Evolutionary conservation across 305 asterid genomes (phyloP), one percentile per base, ranked within the genome.

Genomic region (Fraxinus dipetala): DNA sequence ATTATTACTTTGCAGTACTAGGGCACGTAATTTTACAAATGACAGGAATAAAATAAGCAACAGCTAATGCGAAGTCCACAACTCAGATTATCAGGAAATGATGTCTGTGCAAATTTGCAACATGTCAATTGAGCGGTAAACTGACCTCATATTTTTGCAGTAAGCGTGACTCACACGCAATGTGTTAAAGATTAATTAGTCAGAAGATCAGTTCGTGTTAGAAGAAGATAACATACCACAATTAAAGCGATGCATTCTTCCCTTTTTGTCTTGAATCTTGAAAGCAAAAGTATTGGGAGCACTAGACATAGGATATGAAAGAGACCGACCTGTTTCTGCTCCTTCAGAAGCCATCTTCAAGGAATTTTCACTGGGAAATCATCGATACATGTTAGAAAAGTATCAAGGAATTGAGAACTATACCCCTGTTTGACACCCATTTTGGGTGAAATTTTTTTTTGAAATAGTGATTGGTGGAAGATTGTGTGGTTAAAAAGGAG

Each of bases 241-340:
- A 65, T 88, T 90, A 86, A 96, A 96, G 81, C 99, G 88, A 84
- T 96, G 98, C 98, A 93, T 94, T 81, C 98, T 85, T 82, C 98
- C 98, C 87, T 85, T 92, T 80, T 79, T 88, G 85, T 96, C 99
- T 88, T 96, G 95, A 89, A 94, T 89, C 89, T 96, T 94, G 87
- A 96, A 96, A 79, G 98, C 87, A 78, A 94, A 96, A 75, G 87
- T 81, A 78, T 86, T 87, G 72, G 92, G 79, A 77, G 88, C 35
- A 75, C 85, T 82, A 56, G 95, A 83, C 85, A 96, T 86, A 78
- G 93, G 90, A 80, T 72, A 87, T 34, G 91, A 92, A 74, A 89
- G 79, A 83, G 92, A 86, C 79, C 85, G 87, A 74, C 92, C 97
- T 1, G 94, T 89, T 28, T 94, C 98, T 38, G 91, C 92, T 51